A percentile compares a stretch with the other conserved stretches of the same genome.
phyloP scores from a whole-genome alignment of 2,329 filamentous ascomycete species.

The Trichoderma sp. region DNA sequence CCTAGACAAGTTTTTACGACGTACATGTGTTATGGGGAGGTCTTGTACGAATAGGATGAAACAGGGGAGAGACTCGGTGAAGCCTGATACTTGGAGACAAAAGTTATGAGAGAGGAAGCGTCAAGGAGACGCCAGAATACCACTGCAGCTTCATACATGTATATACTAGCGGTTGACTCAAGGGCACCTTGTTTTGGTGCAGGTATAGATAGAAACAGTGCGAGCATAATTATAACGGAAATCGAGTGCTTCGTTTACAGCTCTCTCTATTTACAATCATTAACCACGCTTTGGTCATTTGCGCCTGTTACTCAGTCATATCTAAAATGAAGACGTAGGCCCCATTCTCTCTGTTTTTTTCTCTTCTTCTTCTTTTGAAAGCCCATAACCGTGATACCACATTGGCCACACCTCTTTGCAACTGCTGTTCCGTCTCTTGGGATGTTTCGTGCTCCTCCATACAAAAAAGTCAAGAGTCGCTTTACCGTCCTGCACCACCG shows the following conservation, averaged over 20 bases:
- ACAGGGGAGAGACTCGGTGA: neutral
- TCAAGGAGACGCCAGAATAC: neutral
- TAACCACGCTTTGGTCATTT: conserved; percentile 17
- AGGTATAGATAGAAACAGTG: neutral
- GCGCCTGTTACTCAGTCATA: neutral
- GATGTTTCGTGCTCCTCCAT: neutral
- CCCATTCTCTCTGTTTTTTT: neutral
- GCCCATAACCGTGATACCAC: neutral
- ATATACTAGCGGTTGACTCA: neutral
- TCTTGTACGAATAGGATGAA: neutral
- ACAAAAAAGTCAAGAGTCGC: neutral
- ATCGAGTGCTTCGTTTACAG: conserved; percentile 5
- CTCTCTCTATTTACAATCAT: conserved; percentile 15
- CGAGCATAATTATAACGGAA: neutral
- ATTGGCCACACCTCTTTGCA: neutral
- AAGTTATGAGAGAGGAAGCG: neutral
- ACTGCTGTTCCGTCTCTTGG: neutral
- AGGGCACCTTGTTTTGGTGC: neutral
- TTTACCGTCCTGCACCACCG: conserved; percentile 26
- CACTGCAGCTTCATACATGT: neutral
- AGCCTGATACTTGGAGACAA: neutral
- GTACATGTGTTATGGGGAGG: neutral
- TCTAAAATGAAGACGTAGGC: neutral
- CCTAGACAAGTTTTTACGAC: neutral
- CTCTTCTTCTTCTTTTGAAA: neutral